These are phyloP conservation scores for Colletotrichum tanaceti DNA, from an alignment of 2,329 filamentous ascomycete genomes.

Conservation along the genomic window DNA sequence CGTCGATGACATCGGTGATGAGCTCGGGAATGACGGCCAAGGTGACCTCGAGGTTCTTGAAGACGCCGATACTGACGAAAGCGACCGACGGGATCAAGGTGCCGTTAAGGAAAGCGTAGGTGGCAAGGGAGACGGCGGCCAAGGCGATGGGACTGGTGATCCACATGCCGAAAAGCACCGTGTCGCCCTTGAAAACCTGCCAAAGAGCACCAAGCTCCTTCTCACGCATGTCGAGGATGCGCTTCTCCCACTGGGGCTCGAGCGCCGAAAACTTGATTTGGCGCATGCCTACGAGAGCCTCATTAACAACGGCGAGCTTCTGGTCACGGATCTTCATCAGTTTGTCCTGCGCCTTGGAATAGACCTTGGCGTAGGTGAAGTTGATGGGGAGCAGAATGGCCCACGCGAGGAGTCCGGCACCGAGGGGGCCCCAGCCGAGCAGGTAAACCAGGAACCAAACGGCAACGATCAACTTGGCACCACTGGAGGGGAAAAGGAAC, in stretches of 20 bases:
- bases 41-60: conserved; percentile 78
- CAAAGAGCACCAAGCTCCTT: conserved; percentile 75
- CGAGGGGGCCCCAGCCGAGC: conserved; percentile 77
- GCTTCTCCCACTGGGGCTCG: conserved; percentile 79
- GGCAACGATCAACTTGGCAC: conserved; percentile 73
- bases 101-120: conserved; percentile 74
- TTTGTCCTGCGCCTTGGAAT: conserved; percentile 72
- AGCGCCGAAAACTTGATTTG: conserved; percentile 88
- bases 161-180: conserved; percentile 74
- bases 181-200: conserved; percentile 73
- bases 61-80: conserved; percentile 81
- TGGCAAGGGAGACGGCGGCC: conserved; percentile 75
- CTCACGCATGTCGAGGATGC: conserved; percentile 71
- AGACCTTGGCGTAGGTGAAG: conserved; percentile 72
- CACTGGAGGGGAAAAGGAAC: conserved; percentile 71
- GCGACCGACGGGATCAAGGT: conserved; percentile 77
- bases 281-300: conserved; percentile 81
- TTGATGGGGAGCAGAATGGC: conserved; percentile 75
- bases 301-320: conserved; percentile 80
- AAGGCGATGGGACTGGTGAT: conserved; percentile 79
- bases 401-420: conserved; percentile 74
- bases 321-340: conserved; percentile 82
- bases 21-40: conserved; percentile 79
- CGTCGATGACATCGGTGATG: conserved; percentile 76
- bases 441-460: conserved; percentile 74